Conservation (phyloP, 2,329 filamentous ascomycete genomes). For the Fusarium subglutinans region DNA sequence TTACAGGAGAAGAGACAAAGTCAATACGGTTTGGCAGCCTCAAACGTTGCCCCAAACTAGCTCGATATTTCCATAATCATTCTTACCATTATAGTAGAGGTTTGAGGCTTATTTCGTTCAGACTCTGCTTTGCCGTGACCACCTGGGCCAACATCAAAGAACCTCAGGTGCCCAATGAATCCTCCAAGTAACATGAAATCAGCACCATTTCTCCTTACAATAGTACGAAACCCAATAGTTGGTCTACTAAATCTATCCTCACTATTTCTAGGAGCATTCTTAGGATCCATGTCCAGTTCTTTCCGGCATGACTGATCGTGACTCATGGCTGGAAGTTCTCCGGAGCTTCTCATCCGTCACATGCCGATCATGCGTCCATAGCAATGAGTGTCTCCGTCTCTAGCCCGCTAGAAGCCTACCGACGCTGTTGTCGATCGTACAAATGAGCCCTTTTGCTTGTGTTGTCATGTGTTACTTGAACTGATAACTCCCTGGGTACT, state of each 20-base stretch:
- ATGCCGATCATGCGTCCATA: background rate
- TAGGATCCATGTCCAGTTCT: background rate
- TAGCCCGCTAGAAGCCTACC: background rate
- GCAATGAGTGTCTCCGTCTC: background rate
- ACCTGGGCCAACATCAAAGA: background rate
- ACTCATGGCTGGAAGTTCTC: background rate
- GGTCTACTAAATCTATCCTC: background rate
- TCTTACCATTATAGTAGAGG: background rate
- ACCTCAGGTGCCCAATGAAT: too few species aligned
- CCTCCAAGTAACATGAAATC: background rate
- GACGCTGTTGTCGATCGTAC: background rate
- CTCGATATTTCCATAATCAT: too few species aligned
- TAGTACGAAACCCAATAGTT: too few species aligned
- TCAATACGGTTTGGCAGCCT: background rate
- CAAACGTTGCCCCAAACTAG: fast-evolving
- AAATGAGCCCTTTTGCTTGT: background rate
- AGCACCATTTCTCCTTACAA: fast-evolving
- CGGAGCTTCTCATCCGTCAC: background rate
- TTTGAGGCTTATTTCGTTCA: background rate
- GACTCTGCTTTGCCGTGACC: background rate
- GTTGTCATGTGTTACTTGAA: background rate
- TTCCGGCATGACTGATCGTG: background rate
- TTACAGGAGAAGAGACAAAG: background rate
- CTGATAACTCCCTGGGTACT: background rate
- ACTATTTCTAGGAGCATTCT: background rate